A percentile compares a stretch with the other conserved stretches of the same genome.
phyloP scores from a whole-genome alignment of 1,139 yeast species.

The Tardiomyces blankii region DNA sequence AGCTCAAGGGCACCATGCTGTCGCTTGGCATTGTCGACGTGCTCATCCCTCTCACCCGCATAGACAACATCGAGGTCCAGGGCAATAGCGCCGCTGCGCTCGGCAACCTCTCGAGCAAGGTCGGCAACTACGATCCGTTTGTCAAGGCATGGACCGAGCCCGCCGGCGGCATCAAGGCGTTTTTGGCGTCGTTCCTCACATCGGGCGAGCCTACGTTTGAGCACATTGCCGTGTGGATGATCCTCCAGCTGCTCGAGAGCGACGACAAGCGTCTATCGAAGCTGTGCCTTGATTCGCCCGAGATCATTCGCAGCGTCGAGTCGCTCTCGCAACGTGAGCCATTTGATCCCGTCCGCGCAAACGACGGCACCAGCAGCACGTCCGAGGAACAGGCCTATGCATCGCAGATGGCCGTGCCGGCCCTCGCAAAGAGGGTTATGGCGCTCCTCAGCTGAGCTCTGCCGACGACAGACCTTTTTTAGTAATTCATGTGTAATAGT shows the following conservation, averaged over 20 bases:
- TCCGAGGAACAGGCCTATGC: conserved; percentile 19
- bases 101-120: conserved; percentile 89
- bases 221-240: conserved; percentile 97
- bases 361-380: conserved; percentile 4
- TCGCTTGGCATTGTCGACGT: conserved; percentile 82
- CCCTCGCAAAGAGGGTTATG: conserved; percentile 24
- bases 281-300: conserved; percentile 23
- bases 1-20: conserved; percentile 74
- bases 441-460: conserved; percentile 10
- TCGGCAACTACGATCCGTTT: conserved; percentile 70
- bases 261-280: conserved; percentile 55
- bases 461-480: too few species aligned
- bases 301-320: conserved; percentile 23
- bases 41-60: conserved; percentile 79
- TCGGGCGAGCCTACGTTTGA: conserved; percentile 93
- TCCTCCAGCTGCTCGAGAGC: conserved; percentile 82
- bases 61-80: conserved; percentile 87
- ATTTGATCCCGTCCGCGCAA: conserved; percentile 10
- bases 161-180: conserved; percentile 77
- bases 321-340: conserved; percentile 22
- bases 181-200: conserved; percentile 66
- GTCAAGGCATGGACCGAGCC: conserved; percentile 73
- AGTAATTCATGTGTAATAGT: too few species aligned
- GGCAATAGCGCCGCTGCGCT: conserved; percentile 98
- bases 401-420: conserved; percentile 27